phyloP scores from a whole-genome alignment of 371 early-diverging fungal species.

The Mucor sp. region DNA sequence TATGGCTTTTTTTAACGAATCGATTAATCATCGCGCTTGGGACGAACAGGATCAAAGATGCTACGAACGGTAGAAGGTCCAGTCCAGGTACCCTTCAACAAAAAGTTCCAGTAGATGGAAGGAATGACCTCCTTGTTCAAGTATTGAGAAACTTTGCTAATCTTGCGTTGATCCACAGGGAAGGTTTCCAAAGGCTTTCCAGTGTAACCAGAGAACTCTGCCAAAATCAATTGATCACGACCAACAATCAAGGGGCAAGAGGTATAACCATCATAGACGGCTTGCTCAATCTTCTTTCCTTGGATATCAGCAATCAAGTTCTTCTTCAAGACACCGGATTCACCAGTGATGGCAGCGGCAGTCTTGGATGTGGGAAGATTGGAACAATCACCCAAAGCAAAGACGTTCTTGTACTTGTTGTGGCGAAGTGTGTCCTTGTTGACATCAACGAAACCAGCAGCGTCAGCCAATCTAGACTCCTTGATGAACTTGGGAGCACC shows the following conservation, averaged over 20 bases:
- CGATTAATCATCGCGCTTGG: constrained; percentile 23
- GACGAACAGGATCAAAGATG: constrained; percentile 46
- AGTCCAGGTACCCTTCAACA: constrained; percentile 77
- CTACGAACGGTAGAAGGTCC: constrained; percentile 73
- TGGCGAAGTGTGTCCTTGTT: constrained; percentile 80
- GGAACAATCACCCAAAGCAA: constrained; percentile 82
- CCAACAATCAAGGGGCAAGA: constrained; percentile 81
- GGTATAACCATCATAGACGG: constrained; percentile 85
- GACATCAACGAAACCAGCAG: constrained; percentile 85
- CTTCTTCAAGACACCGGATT: constrained; percentile 75
- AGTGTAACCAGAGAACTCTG: constrained; percentile 88
- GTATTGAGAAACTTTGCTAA: constrained; percentile 65
- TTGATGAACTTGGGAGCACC: constrained; percentile 79
- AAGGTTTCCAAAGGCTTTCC: constrained; percentile 83
- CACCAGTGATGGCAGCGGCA: constrained; percentile 85
- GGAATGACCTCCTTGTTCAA: constrained; percentile 80
- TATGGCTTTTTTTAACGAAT: background rate
- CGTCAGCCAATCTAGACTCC: constrained; percentile 69
- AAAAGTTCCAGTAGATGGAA: constrained; percentile 76
- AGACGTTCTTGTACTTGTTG: constrained; percentile 78
- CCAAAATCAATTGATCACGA: constrained; percentile 78
- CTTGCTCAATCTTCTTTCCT: constrained; percentile 46
- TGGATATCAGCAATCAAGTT: constrained; percentile 75
- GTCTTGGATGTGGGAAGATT: constrained; percentile 91
- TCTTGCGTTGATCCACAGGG: constrained; percentile 79